These are phyloP conservation scores for Aureobasidium mangrovei DNA, from an alignment of 2,329 filamentous ascomycete genomes.

Conservation along the genomic window DNA sequence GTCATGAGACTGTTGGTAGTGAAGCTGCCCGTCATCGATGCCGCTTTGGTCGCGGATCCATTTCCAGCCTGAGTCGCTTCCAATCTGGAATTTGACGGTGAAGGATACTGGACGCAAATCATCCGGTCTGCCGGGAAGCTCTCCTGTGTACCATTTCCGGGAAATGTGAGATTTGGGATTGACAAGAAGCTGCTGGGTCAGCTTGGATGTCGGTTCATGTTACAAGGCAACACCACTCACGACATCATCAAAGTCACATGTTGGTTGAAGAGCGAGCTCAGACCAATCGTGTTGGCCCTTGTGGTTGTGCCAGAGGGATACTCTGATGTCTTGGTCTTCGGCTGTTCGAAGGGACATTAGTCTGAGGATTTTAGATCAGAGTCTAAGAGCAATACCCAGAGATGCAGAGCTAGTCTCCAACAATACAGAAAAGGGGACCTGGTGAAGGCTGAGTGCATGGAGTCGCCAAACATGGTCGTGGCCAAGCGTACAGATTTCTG, in stretches of 20 bases:
- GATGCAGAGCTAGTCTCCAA: conserved; percentile 52
- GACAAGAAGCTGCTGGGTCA: conserved; percentile 7
- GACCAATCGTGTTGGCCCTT: conserved; percentile 48
- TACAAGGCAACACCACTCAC: conserved; percentile 16
- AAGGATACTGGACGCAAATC: conserved; percentile 49
- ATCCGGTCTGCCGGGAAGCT: conserved; percentile 37
- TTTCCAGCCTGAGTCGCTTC: conserved; percentile 50
- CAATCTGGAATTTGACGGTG: conserved; percentile 60
- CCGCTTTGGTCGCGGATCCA: conserved; percentile 61
- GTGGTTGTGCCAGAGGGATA: conserved; percentile 66
- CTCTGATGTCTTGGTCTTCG: conserved; percentile 55
- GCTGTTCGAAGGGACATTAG: conserved; percentile 2
- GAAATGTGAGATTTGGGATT: conserved; percentile 14
- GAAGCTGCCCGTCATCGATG: conserved; percentile 53
- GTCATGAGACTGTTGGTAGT: conserved; percentile 39
- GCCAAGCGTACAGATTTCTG: conserved; percentile 27
- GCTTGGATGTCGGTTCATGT: background rate
- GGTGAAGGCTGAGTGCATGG: conserved; percentile 7
- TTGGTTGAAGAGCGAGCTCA: conserved; percentile 46
- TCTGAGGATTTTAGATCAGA: background rate
- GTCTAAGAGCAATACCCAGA: conserved; percentile 4
- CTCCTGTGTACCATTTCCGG: conserved; percentile 47
- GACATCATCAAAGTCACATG: conserved; percentile 21
- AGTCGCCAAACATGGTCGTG: background rate
- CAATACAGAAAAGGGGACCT: conserved; percentile 57